phyloP scores from a whole-genome alignment of 1,139 yeast genomes.

The Suzukiozyma palmioleophila region DNA sequence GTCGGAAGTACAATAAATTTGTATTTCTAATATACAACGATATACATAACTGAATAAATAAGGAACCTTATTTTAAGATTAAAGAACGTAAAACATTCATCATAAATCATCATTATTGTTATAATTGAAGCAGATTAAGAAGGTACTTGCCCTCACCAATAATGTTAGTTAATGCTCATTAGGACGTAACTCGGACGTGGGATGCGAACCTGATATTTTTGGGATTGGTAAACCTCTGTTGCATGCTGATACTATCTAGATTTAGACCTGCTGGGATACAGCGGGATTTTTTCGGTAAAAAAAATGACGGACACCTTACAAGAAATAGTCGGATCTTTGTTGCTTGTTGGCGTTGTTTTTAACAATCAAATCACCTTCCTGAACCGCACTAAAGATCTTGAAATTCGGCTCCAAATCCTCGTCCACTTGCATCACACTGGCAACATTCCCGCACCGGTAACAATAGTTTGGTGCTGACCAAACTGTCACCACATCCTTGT shows the following conservation, averaged over 20 bases:
- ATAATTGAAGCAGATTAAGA: neutral
- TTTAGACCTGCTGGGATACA: too few relatives aligned
- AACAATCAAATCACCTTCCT: slow-evolving; percentile 74
- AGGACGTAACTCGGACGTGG: too few relatives aligned
- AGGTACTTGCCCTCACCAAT: too few relatives aligned
- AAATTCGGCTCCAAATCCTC: slow-evolving; percentile 85
- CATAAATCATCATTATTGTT: slow-evolving; percentile 8
- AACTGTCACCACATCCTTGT: slow-evolving; percentile 92
- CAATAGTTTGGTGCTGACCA: slow-evolving; percentile 99
- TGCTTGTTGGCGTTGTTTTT: slow-evolving; percentile 66
- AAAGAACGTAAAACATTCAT: slow-evolving; percentile 6
- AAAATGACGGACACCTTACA: slow-evolving; percentile 27
- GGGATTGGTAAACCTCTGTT: too few relatives aligned
- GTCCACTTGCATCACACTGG: slow-evolving; percentile 94
- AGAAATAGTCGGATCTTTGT: slow-evolving; percentile 81
- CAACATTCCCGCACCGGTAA: slow-evolving; percentile 96
- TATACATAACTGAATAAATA: slow-evolving; percentile 2
- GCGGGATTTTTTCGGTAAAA: too few relatives aligned
- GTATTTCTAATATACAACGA: slow-evolving; percentile 4
- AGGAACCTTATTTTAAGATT: neutral
- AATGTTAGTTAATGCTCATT: too few relatives aligned
- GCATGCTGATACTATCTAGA: too few relatives aligned
- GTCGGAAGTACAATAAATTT: slow-evolving; percentile 1
- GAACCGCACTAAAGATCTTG: slow-evolving; percentile 92
- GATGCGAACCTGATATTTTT: too few relatives aligned